Base-by-base conservation (phyloP, 371 early-diverging fungal species). In the Lichtheimia corymbifera region DNA sequence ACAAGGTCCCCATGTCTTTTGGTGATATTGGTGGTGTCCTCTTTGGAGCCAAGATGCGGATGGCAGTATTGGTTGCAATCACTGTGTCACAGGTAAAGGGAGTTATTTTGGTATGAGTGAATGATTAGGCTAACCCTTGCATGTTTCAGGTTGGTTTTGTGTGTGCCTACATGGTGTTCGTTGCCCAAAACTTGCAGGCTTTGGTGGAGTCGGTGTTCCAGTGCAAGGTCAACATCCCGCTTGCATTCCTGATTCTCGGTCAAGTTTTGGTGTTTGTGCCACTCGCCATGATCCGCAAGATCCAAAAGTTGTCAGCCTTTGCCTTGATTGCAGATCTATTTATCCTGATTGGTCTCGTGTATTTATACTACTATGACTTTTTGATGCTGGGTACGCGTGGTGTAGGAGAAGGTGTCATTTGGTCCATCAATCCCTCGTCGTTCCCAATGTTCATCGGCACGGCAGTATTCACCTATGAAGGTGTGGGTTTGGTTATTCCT, bases 391-490 rank as follows among this genome's bases (percentile, higher is more conserved):
- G 82, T 17, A 70, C 72, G 6, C 55, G 68, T 41, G 93, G 93
- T 15, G 64, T 84, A 13, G 85, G 83, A 27, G 35, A 35, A 9
- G 61, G 77, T 24, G 73, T 83, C 7, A 73, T 72, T 53, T 80
- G 83, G 77, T 24, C 76, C 20, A 77, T 83, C 59, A 87, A 88
- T 47, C 64, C 82, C n/a, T 63, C 68, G 15, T 74, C 86, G 14
- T 92, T 93, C 67, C 82, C 91, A 4, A 72, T 91, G 60, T 92
- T 93, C 65, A 85, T 95, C 53, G 95, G 95, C 55, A 93, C 94
- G 7, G 91, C 93, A 57, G 88, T 93, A 44, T 95, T 92, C 68
- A 91, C 93, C 0, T 95, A 89, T 69, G 95, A 95, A 71, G 95
- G 95, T 25, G 91, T 93, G 55, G 92, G 95, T 42, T 77, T 77